phyloP scores from a whole-genome alignment of 2,329 filamentous ascomycete genomes.

The Hypoxylon sp. region DNA sequence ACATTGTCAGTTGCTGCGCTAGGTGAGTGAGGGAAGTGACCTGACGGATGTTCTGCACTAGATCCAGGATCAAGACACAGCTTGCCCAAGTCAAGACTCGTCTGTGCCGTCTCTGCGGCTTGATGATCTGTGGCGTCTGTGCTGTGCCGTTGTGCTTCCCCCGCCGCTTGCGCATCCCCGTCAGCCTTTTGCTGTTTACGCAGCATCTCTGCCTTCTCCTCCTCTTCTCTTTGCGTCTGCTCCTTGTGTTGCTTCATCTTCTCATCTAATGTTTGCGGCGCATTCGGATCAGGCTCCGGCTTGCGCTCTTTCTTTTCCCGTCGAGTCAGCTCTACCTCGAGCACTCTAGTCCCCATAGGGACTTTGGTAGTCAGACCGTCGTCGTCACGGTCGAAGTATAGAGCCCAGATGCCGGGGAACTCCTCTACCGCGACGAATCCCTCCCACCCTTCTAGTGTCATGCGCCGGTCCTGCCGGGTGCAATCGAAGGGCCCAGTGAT shows the following conservation, averaged over 20 bases:
- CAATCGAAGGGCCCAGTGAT: constrained; percentile 67
- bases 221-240: constrained; percentile 46
- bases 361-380: constrained; percentile 63
- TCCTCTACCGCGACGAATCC: constrained; percentile 66
- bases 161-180: constrained; percentile 6
- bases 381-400: constrained; percentile 65
- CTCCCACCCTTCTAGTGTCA: constrained; percentile 66
- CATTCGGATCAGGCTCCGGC: constrained; percentile 48
- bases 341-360: constrained; percentile 62
- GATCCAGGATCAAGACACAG: constrained; percentile 28
- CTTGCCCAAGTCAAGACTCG: constrained; percentile 34
- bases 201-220: constrained; percentile 43
- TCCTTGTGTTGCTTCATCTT: constrained; percentile 53
- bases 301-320: constrained; percentile 65
- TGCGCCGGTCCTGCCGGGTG: constrained; percentile 65
- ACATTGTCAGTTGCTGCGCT: constrained; percentile 48
- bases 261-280: constrained; percentile 51
- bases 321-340: constrained; percentile 69
- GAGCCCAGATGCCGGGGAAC: constrained; percentile 60
- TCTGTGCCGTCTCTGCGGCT: constrained; percentile 1
- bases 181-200: constrained; percentile 25
- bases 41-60: constrained; percentile 8
- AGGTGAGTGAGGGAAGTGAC: constrained; percentile 41
- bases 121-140: constrained; percentile 8
- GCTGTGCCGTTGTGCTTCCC: constrained; percentile 10